These are phyloP conservation scores for Boletus patriciae DNA, from an alignment of 768 basidiomycete genomes.

Conservation along the genomic window DNA sequence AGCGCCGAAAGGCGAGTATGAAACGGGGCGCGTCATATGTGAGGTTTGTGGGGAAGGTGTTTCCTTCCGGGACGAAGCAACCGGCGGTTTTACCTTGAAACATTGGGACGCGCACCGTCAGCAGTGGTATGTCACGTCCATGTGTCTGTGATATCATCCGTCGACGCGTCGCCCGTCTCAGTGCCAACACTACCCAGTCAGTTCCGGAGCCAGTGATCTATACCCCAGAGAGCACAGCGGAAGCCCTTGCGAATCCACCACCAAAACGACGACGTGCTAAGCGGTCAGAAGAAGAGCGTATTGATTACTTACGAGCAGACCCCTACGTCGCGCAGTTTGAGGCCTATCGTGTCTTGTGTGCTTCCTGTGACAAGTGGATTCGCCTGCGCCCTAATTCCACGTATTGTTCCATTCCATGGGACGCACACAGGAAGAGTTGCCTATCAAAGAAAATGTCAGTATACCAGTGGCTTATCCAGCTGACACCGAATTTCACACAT, in stretches of 20 bases:
- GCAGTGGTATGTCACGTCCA: slow-evolving; percentile 48
- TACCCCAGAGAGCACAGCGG: slow-evolving; percentile 43
- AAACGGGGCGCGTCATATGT: slow-evolving; percentile 64
- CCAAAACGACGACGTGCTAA: slow-evolving; percentile 71
- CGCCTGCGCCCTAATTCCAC: slow-evolving; percentile 83
- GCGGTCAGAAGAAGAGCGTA: slow-evolving; percentile 74
- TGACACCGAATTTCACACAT: slow-evolving; percentile 8
- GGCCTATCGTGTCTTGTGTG: slow-evolving; percentile 76
- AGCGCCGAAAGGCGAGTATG: slow-evolving; percentile 53
- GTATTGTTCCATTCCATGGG: slow-evolving; percentile 87
- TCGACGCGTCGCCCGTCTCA: slow-evolving; percentile 15
- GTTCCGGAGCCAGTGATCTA: slow-evolving; percentile 41
- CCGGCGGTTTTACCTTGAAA: slow-evolving; percentile 62
- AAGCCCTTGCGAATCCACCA: slow-evolving; percentile 47
- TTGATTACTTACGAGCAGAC: slow-evolving; percentile 64
- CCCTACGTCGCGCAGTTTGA: slow-evolving; percentile 81
- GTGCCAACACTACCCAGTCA: slow-evolving; percentile 33
- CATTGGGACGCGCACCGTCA: slow-evolving; percentile 69
- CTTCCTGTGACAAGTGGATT: slow-evolving; percentile 83
- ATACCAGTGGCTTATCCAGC: slow-evolving; percentile 6
- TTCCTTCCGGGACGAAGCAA: slow-evolving; percentile 63
- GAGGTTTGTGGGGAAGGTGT: slow-evolving; percentile 60
- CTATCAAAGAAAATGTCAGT: slow-evolving; percentile 73
- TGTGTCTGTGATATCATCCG: slow-evolving; percentile 2
- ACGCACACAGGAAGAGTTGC: slow-evolving; percentile 81